phyloP scores from a whole-genome alignment of 495 filamentous ascomycete species.

The Penicillium canariense region DNA sequence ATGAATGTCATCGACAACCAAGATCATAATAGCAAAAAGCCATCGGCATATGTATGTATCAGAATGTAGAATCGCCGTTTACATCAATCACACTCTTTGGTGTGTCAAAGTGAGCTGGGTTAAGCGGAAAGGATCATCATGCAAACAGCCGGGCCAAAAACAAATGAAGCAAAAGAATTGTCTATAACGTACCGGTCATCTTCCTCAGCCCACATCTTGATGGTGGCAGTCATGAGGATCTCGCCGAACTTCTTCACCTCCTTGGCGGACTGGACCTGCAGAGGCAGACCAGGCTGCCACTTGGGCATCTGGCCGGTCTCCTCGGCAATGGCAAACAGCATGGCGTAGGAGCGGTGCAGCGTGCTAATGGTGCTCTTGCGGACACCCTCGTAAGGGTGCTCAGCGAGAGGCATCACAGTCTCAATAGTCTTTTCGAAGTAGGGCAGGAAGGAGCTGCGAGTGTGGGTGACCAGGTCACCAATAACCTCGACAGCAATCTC shows the following conservation, averaged over 20 bases:
- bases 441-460: constrained; percentile 71
- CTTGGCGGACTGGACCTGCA: constrained; percentile 70
- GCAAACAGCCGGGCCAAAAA: constrained; percentile 25
- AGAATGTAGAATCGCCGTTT: constrained; percentile 69
- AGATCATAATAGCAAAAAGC: constrained; percentile 10
- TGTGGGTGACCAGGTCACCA: constrained; percentile 86
- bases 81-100: constrained; percentile 76
- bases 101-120: constrained; percentile 99
- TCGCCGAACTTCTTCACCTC: constrained; percentile 85
- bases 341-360: constrained; percentile 88
- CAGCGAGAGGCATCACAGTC: constrained; percentile 70
- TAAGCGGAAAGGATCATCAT: constrained; percentile 92
- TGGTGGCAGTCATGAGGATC: constrained; percentile 78
- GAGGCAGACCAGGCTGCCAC: constrained; percentile 85
- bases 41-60: constrained; percentile 17
- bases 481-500: constrained; percentile 95
- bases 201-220: constrained; percentile 84
- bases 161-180: constrained; percentile 30
- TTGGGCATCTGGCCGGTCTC: constrained; percentile 74
- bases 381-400: constrained; percentile 91
- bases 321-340: constrained; percentile 82
- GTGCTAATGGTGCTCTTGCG: constrained; percentile 87
- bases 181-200: constrained; percentile 72
- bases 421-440: constrained; percentile 91
- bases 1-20: background rate